Percentiles rank a stretch among this genome's conserved stretches.
Conservation (phyloP, 2,329 filamentous ascomycete species). For the Stagonosporopsis cucurbitacearum region DNA sequence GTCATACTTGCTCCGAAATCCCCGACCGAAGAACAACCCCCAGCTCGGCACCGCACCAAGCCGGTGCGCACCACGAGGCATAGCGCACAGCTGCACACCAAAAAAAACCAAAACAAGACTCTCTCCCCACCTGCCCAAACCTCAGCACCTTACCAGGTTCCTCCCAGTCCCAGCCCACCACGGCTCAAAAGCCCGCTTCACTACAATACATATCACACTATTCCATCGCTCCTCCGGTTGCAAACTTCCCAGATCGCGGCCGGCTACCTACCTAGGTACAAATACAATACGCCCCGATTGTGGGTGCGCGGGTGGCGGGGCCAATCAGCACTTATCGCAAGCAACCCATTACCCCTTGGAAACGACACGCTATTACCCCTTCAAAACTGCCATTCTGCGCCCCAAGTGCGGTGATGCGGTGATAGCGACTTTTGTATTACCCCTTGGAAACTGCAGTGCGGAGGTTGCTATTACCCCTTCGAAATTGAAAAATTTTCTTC, state of each 20-base stretch:
- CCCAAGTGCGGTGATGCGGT: not conserved
- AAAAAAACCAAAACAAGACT: no score
- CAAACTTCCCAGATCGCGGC: not conserved
- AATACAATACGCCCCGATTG: no score
- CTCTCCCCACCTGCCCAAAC: not conserved
- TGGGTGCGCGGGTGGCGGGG: not conserved
- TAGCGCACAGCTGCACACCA: no score
- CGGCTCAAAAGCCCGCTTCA: not conserved
- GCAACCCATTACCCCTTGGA: constrained; percentile 18
- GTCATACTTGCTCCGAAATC: constrained; percentile 7
- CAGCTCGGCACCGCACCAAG: constrained; percentile 10
- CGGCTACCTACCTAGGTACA: no score
- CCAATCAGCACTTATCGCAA: constrained; percentile 16
- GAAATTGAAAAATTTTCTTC: constrained; percentile 46
- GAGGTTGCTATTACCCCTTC: constrained; percentile 42
- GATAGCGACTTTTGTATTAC: constrained; percentile 6
- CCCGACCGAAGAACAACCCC: not conserved
- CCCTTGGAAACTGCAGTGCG: constrained; percentile 11
- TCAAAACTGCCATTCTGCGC: constrained; percentile 30
- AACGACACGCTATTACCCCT: constrained; percentile 37
- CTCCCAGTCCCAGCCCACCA: not conserved
- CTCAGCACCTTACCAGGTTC: not conserved
- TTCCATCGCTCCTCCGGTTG: no score
- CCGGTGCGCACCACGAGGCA: no score
- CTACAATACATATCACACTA: no score